phyloP scores from a whole-genome alignment of 257 asterid genomes.

The Verbena officinalis region DNA sequence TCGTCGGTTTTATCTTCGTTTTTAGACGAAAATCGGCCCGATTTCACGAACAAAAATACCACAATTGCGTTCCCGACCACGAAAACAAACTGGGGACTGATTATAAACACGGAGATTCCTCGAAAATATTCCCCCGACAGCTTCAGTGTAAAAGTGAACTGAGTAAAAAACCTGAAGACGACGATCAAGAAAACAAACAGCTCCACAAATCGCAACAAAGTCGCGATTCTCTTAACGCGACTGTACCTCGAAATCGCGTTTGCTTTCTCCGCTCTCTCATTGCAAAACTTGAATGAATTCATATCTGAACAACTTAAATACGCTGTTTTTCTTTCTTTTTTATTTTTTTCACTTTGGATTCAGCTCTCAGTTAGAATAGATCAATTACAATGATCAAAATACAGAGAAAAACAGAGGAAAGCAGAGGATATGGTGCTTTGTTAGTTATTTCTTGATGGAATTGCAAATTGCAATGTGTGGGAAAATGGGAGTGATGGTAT shows the following conservation, averaged over 20 bases:
- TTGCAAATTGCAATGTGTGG: constrained; percentile 3
- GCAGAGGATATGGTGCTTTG: not conserved
- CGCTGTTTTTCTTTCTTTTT: not conserved
- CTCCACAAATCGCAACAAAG: constrained; percentile 48
- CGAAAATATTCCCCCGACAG: constrained; percentile 45
- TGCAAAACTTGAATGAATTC: constrained; percentile 42
- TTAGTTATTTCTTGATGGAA: constrained; percentile 1
- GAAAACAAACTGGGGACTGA: constrained; percentile 74
- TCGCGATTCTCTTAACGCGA: constrained; percentile 35
- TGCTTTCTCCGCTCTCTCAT: constrained; percentile 49
- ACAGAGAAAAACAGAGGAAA: not conserved
- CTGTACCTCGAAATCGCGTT: constrained; percentile 41
- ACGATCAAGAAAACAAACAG: constrained; percentile 39
- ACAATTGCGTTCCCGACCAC: constrained; percentile 76
- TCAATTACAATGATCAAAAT: not conserved
- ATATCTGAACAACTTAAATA: constrained; percentile 21
- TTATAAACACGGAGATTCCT: constrained; percentile 43
- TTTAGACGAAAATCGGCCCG: constrained; percentile 46
- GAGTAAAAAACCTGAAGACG: constrained; percentile 48
- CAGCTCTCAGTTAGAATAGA: constrained; percentile 1
- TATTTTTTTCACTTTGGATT: not conserved
- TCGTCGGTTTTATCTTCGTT: constrained; percentile 51
- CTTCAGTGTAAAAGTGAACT: constrained; percentile 37
- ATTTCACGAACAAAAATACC: constrained; percentile 53
- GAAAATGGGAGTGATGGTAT: constrained; percentile 17